Evolutionary conservation across 2,329 filamentous ascomycete species (phyloP).

Genomic region (Stachybotrys chlorohalonatus): DNA sequence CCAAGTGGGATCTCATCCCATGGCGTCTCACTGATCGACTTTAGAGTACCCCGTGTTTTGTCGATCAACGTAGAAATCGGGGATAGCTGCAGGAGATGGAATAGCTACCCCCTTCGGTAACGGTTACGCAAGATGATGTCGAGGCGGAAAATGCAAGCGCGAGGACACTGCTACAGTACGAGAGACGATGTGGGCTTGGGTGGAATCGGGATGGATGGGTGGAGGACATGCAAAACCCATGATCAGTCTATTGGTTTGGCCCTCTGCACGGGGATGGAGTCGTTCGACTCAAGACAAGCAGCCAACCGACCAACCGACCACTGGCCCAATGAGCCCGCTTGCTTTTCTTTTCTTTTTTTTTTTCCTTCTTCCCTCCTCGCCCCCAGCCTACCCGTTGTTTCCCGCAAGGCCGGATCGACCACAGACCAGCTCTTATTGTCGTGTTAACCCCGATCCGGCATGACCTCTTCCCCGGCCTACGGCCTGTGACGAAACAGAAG

Average conservation of each 20-base stretch:
- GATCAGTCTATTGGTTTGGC: background rate
- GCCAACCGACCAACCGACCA: too few species aligned
- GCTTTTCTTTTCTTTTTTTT: too few species aligned
- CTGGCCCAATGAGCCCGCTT: too few species aligned
- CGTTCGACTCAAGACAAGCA: background rate
- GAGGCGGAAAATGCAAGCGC: background rate
- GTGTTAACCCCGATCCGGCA: background rate
- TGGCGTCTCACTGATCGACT: background rate
- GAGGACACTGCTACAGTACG: too few species aligned
- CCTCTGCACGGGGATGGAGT: background rate
- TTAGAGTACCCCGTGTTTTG: background rate
- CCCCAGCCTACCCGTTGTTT: too few species aligned
- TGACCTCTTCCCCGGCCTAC: background rate
- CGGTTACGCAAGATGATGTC: background rate
- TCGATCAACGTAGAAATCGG: background rate
- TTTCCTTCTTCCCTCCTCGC: too few species aligned
- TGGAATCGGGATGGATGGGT: background rate
- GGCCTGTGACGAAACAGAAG: background rate
- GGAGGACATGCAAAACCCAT: too few species aligned
- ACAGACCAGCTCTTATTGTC: background rate
- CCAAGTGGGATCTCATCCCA: background rate
- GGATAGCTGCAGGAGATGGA: background rate
- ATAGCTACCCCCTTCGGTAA: background rate
- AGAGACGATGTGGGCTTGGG: too few species aligned
- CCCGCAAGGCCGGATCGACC: background rate